These are phyloP conservation scores for Phaeoacremonium minimum DNA, from an alignment of 2,329 filamentous ascomycete genomes.

Conservation along the genomic window DNA sequence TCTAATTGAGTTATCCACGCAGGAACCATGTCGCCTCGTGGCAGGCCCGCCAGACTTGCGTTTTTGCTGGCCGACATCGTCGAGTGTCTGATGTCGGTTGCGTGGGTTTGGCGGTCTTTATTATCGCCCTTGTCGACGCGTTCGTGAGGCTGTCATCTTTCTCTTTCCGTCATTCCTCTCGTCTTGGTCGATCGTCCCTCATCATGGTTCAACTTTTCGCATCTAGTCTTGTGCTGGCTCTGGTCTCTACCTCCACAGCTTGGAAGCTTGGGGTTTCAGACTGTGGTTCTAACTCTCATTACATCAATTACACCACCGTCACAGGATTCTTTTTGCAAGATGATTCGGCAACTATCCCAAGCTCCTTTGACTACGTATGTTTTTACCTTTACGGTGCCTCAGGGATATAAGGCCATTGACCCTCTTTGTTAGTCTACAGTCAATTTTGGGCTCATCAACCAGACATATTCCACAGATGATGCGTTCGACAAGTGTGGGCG, in stretches of 20 bases:
- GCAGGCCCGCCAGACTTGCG: background rate
- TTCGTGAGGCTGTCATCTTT: background rate
- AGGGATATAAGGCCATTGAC: too few relatives aligned
- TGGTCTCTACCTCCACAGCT: conserved; percentile 2
- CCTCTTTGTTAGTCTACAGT: conserved; percentile 49
- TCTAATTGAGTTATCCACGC: too few relatives aligned
- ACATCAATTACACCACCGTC: conserved; percentile 57
- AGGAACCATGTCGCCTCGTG: background rate
- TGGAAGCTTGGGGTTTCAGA: conserved; percentile 2
- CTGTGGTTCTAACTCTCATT: conserved; percentile 10
- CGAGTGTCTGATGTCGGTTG: too few relatives aligned
- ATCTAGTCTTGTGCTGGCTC: background rate
- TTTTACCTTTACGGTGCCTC: background rate
- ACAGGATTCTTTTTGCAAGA: conserved; percentile 63
- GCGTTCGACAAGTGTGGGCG: conserved; percentile 28
- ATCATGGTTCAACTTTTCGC: background rate
- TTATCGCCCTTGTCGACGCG: background rate
- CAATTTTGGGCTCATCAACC: conserved; percentile 65
- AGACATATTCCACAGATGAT: conserved; percentile 53
- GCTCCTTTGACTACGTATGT: conserved; percentile 60
- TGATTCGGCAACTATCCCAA: conserved; percentile 47
- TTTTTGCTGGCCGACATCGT: background rate
- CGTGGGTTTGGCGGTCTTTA: background rate
- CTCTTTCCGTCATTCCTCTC: too few relatives aligned
- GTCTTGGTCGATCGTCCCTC: background rate